Percentiles rank a stretch among this genome's conserved stretches.
These are phyloP conservation scores for Aspergillus sp. DNA, from an alignment of 2,329 filamentous ascomycete genomes.

Conservation along the genomic window DNA sequence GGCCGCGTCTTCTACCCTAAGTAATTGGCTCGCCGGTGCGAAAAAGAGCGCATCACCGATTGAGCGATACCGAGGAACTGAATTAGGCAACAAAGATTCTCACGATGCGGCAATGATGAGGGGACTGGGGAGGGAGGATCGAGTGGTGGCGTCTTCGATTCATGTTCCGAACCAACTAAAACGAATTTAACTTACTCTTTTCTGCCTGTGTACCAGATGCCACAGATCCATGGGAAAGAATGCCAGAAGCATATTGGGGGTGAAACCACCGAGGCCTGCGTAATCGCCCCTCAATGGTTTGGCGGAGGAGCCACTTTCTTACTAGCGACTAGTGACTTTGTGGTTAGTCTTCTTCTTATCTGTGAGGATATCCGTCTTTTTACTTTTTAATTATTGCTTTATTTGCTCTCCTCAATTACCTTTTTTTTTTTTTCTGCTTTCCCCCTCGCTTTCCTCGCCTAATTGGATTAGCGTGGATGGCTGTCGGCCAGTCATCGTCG, in stretches of 20 bases:
- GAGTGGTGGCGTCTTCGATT: not conserved
- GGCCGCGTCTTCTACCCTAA: not conserved
- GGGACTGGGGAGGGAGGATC: not conserved
- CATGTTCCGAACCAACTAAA: not conserved
- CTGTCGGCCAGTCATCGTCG: not conserved
- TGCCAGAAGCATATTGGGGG: not conserved
- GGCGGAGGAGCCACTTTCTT: not conserved
- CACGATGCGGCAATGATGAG: not conserved
- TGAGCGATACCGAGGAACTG: not conserved
- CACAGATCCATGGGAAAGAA: not conserved
- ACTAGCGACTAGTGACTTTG: too few relatives aligned
- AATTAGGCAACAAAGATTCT: conserved; percentile 3
- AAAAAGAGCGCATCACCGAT: not conserved
- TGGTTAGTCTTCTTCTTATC: not conserved
- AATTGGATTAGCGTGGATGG: not conserved
- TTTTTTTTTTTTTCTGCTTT: not conserved
- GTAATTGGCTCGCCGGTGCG: not conserved
- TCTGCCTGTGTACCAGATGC: too few relatives aligned
- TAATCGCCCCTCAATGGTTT: conserved; percentile 3
- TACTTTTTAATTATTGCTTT: too few relatives aligned
- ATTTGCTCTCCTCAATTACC: too few relatives aligned
- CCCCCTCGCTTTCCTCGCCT: not conserved
- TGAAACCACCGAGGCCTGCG: not conserved
- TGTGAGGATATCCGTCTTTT: not conserved
- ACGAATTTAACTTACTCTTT: not conserved